phyloP scores from a whole-genome alignment of 2,329 filamentous ascomycete genomes.

The Penicillium capsulatum region DNA sequence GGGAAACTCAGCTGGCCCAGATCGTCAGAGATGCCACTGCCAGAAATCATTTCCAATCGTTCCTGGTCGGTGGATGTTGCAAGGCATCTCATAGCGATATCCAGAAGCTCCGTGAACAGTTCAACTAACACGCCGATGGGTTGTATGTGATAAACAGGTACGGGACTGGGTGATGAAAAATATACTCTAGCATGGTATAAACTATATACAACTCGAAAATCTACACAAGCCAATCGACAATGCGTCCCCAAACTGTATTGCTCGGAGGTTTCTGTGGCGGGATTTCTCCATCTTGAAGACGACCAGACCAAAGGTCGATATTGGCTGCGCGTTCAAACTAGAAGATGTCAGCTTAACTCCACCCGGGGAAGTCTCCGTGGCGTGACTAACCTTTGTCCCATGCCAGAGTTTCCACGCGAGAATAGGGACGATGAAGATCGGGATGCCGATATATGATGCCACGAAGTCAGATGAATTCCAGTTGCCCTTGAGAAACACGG shows the following conservation, averaged over 20 bases:
- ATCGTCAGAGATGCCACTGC: slow-evolving; percentile 31
- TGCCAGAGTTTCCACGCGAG: slow-evolving; percentile 41
- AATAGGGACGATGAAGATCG: slow-evolving; percentile 42
- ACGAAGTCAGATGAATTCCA: slow-evolving; percentile 36
- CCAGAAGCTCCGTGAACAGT: slow-evolving; percentile 24
- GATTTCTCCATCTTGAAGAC: slow-evolving; percentile 31
- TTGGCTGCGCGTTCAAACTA: slow-evolving; percentile 25
- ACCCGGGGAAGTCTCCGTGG: neutral
- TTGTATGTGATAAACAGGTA: too few species aligned
- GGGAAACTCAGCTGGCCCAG: slow-evolving; percentile 36
- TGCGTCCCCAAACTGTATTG: slow-evolving; percentile 20
- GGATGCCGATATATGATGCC: slow-evolving; percentile 42
- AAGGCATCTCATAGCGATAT: slow-evolving; percentile 42
- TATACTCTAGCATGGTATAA: too few species aligned
- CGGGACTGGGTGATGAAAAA: too few species aligned
- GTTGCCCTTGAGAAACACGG: slow-evolving; percentile 39
- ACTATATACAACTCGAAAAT: too few species aligned
- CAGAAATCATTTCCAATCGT: slow-evolving; percentile 25
- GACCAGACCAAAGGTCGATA: slow-evolving; percentile 33
- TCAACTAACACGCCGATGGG: slow-evolving; percentile 4
- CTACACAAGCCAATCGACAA: slow-evolving; percentile 28
- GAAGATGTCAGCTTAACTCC: too few species aligned
- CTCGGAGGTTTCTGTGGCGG: slow-evolving; percentile 11
- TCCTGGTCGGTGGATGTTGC: slow-evolving; percentile 47
- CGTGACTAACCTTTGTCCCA: slow-evolving; percentile 34